Conservation (phyloP, 345 rosid genomes). For the Pistacia vera region DNA sequence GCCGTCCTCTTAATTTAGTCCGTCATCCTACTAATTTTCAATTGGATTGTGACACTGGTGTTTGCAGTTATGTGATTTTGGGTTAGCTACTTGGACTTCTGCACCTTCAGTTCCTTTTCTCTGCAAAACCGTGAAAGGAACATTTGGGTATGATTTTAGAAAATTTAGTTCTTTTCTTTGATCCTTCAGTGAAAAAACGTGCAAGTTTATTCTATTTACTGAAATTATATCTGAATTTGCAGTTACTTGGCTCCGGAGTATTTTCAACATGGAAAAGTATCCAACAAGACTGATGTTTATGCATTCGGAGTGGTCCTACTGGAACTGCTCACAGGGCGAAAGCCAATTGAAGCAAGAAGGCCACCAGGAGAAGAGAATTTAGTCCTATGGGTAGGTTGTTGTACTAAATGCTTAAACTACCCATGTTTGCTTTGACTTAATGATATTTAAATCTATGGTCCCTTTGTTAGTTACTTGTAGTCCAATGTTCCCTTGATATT, state of each 20-base stretch:
- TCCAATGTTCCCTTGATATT: slow-evolving; percentile 13
- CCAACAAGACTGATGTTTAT: slow-evolving; percentile 91
- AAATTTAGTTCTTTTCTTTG: neutral
- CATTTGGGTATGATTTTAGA: slow-evolving; percentile 73
- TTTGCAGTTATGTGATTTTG: slow-evolving; percentile 89
- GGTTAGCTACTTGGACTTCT: slow-evolving; percentile 93
- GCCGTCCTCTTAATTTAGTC: neutral
- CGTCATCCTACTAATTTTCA: neutral
- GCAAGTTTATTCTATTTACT: neutral
- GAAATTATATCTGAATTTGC: slow-evolving; percentile 18
- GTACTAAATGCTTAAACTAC: slow-evolving; percentile 17
- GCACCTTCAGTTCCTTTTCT: slow-evolving; percentile 90
- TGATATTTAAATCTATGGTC: slow-evolving; percentile 26
- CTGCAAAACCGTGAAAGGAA: slow-evolving; percentile 97
- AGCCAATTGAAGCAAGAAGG: slow-evolving; percentile 84
- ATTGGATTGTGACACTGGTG: neutral
- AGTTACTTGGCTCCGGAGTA: slow-evolving; percentile 97
- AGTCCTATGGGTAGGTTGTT: slow-evolving; percentile 84
- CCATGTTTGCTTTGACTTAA: slow-evolving; percentile 30
- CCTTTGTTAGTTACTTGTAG: slow-evolving; percentile 4
- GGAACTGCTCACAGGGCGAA: slow-evolving; percentile 84
- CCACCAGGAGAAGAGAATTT: slow-evolving; percentile 90
- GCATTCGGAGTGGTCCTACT: slow-evolving; percentile 93
- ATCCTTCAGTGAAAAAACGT: neutral
- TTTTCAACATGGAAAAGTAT: slow-evolving; percentile 96